These are phyloP conservation scores for Pyricularia grisea DNA, from an alignment of 2,329 filamentous ascomycete species.

Conservation along the genomic window DNA sequence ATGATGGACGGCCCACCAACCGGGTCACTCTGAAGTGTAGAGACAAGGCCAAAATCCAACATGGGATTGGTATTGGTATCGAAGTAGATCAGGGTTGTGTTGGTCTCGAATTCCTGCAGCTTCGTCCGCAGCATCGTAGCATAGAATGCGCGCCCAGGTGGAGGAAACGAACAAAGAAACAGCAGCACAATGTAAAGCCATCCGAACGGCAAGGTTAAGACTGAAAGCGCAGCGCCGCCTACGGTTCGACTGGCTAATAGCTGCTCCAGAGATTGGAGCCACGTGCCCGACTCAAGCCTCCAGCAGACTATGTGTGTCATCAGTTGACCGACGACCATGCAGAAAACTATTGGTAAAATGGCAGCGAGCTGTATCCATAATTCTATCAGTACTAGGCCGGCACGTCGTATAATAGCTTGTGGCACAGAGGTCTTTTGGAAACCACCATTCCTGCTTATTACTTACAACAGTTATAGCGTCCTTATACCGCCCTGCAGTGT, in stretches of 20 bases:
- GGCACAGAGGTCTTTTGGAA: too few relatives aligned
- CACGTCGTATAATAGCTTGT: too few relatives aligned
- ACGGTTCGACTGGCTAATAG: constrained; percentile 3
- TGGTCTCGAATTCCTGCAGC: not conserved
- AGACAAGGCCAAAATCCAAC: not conserved
- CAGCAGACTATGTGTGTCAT: not conserved
- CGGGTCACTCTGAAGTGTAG: not conserved
- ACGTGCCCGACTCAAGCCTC: not conserved
- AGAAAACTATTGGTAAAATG: constrained; percentile 1
- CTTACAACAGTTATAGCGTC: too few relatives aligned
- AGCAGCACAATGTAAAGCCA: not conserved
- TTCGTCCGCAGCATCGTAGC: not conserved
- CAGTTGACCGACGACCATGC: not conserved
- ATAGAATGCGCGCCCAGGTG: not conserved
- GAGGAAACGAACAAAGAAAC: not conserved
- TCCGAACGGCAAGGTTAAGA: not conserved
- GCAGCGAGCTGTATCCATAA: not conserved
- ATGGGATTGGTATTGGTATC: not conserved
- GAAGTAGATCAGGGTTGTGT: not conserved
- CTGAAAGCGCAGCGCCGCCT: not conserved
- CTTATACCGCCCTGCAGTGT: too few relatives aligned
- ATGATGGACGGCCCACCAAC: not conserved
- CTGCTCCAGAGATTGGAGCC: not conserved
- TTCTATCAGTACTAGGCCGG: too few relatives aligned
- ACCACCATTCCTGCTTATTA: too few relatives aligned